These are phyloP conservation scores for Neodidymelliopsis sp. DNA, from an alignment of 2,329 filamentous ascomycete genomes.

Conservation along the genomic window DNA sequence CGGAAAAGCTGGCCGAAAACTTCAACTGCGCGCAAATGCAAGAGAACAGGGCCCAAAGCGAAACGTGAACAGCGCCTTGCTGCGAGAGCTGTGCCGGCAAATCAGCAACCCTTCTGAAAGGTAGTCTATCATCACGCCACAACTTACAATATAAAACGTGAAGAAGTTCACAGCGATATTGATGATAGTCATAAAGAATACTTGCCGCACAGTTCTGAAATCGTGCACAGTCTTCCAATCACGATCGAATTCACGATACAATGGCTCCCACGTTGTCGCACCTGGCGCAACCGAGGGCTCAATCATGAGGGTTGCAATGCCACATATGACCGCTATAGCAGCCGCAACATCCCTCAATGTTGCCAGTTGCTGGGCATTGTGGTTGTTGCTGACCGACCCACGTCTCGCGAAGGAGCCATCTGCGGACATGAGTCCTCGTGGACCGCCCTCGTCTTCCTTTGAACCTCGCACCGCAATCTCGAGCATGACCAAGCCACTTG, in stretches of 20 bases:
- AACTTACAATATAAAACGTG: constrained; percentile 42
- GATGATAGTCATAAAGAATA: constrained; percentile 38
- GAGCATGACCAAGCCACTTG: constrained; percentile 51
- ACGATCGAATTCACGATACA: constrained; percentile 29
- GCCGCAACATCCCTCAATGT: constrained; percentile 41
- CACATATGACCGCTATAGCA: constrained; percentile 36
- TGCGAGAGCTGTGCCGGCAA: constrained; percentile 31
- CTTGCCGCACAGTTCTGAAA: constrained; percentile 33
- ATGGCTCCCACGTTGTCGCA: constrained; percentile 38
- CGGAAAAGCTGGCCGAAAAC: constrained; percentile 30
- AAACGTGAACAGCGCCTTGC: constrained; percentile 38
- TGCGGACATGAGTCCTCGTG: constrained; percentile 44
- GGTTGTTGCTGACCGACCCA: constrained; percentile 30
- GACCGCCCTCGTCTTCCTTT: constrained; percentile 34
- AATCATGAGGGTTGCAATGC: constrained; percentile 36
- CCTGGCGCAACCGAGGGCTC: constrained; percentile 37
- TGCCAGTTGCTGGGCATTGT: constrained; percentile 33
- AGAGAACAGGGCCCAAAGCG: constrained; percentile 38
- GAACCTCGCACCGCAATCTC: constrained; percentile 42
- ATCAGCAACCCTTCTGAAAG: constrained; percentile 10
- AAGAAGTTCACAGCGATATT: constrained; percentile 37
- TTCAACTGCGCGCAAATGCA: constrained; percentile 39
- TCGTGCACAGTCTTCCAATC: constrained; percentile 41
- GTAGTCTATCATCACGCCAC: not conserved
- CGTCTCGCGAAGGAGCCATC: constrained; percentile 44